Evolutionary conservation across 1,284 basidiomycete species (phyloP).

Genomic region (Phellopilus nigrolimitatus): DNA sequence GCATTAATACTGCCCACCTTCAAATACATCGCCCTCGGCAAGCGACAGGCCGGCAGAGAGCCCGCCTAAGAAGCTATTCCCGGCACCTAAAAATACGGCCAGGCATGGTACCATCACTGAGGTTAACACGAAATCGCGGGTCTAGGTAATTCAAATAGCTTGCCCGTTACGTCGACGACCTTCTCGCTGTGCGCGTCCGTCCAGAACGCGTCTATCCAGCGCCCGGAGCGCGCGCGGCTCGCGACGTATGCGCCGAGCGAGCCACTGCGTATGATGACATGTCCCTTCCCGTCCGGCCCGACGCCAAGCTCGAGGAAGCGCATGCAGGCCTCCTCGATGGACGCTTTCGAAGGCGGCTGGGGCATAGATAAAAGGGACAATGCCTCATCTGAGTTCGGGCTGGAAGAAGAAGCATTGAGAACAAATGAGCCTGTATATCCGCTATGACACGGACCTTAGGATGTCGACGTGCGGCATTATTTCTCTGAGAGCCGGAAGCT

Average conservation of each 20-base stretch:
- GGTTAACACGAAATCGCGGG: not conserved
- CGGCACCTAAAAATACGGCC: slow-evolving; percentile 53
- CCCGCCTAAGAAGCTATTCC: slow-evolving; percentile 85
- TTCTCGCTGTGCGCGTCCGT: slow-evolving; percentile 38
- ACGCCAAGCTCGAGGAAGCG: slow-evolving; percentile 56
- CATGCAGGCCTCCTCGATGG: slow-evolving; percentile 59
- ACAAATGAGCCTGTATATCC: slow-evolving; percentile 5
- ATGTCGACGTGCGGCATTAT: slow-evolving; percentile 61
- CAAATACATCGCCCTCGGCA: slow-evolving; percentile 51
- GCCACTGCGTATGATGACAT: slow-evolving; percentile 75
- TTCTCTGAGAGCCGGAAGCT: slow-evolving; percentile 62
- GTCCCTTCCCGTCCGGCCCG: slow-evolving; percentile 42
- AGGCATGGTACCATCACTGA: not conserved
- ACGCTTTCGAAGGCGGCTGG: slow-evolving; percentile 40
- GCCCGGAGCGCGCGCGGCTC: slow-evolving; percentile 36
- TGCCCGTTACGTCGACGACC: slow-evolving; percentile 83
- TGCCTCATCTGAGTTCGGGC: slow-evolving; percentile 78
- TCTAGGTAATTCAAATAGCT: slow-evolving; percentile 20
- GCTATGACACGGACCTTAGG: slow-evolving; percentile 47
- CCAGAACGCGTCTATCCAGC: slow-evolving; percentile 83
- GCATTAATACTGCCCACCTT: slow-evolving; percentile 44
- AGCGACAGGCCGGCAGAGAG: slow-evolving; percentile 69
- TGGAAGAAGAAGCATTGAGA: slow-evolving; percentile 28
- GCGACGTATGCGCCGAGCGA: slow-evolving; percentile 71
- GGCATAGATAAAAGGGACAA: slow-evolving; percentile 56